Evolutionary conservation across 495 filamentous ascomycete species (phyloP).

Genomic region (Daldinia grandis): DNA sequence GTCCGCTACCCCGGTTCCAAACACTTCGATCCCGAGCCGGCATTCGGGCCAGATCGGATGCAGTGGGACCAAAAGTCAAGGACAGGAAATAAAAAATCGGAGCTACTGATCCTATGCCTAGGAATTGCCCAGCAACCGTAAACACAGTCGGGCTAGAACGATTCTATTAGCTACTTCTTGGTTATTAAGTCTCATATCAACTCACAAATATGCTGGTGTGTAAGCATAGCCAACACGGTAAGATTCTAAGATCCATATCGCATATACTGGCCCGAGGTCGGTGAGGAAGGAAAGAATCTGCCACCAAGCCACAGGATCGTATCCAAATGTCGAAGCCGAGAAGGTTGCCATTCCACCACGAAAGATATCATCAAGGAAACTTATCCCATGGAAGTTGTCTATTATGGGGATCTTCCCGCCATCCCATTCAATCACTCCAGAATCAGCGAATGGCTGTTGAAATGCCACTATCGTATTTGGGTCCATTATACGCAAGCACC

Average conservation of each 20-base stretch:
- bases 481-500: conserved; percentile 22
- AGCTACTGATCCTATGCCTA: conserved; percentile 21
- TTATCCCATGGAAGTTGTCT: conserved; percentile 19
- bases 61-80: conserved; percentile 29
- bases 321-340: conserved; percentile 23
- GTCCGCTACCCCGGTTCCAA: neutral
- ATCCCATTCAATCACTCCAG: conserved; percentile 31
- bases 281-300: conserved; percentile 30
- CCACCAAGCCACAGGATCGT: conserved; percentile 23
- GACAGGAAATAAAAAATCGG: conserved; percentile 23
- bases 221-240: conserved; percentile 11
- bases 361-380: conserved; percentile 17
- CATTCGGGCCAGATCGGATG: conserved; percentile 7
- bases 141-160: conserved; percentile 21
- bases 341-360: conserved; percentile 22
- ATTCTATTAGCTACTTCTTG: neutral
- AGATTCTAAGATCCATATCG: conserved; percentile 31
- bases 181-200: neutral
- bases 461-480: conserved; percentile 6
- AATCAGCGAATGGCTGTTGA: conserved; percentile 13
- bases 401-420: conserved; percentile 21
- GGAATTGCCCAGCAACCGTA: conserved; percentile 14
- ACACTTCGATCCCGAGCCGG: neutral
- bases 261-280: conserved; percentile 25
- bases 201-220: conserved; percentile 24